A percentile compares a stretch with the other conserved stretches of the same genome.
These are phyloP conservation scores for Picea sitchensis DNA, from an alignment of 75 land plant species.

Conservation along the genomic window DNA sequence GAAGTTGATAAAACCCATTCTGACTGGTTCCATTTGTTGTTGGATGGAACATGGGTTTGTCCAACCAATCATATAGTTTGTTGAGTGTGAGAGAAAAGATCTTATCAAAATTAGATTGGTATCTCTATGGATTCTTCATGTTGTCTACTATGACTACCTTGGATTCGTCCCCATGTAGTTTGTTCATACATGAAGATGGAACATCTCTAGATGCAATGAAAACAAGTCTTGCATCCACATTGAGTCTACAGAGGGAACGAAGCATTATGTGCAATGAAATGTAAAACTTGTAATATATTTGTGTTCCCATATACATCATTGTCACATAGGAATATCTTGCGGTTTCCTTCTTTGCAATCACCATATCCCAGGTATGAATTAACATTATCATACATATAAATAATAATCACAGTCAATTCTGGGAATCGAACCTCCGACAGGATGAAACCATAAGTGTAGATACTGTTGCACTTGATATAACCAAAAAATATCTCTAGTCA, in stretches of 20 bases:
- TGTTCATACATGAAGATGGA: too few species aligned
- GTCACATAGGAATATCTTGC: conserved; percentile 63
- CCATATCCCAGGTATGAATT: too few species aligned
- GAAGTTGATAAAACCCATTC: too few species aligned
- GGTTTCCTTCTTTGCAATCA: too few species aligned
- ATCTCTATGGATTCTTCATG: conserved; percentile 29
- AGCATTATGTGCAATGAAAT: conserved; percentile 73
- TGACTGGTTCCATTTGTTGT: too few species aligned
- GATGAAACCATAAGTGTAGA: too few species aligned
- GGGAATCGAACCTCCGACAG: too few species aligned
- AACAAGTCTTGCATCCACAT: conserved; percentile 74
- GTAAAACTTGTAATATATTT: conserved; percentile 93
- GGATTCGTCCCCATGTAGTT: conserved; percentile 17
- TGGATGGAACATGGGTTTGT: too few species aligned
- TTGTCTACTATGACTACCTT: conserved; percentile 28
- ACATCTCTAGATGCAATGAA: conserved; percentile 46
- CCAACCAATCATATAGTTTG: conserved; percentile 20
- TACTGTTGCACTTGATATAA: too few species aligned
- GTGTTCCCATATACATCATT: conserved; percentile 96
- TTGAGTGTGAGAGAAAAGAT: conserved; percentile 36
- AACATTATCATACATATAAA: too few species aligned
- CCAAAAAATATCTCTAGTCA: too few species aligned
- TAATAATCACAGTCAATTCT: too few species aligned
- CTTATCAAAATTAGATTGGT: conserved; percentile 14
- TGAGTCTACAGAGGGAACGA: conserved; percentile 48